phyloP scores from a whole-genome alignment of 345 rosid species.

The Heritiera littoralis region DNA sequence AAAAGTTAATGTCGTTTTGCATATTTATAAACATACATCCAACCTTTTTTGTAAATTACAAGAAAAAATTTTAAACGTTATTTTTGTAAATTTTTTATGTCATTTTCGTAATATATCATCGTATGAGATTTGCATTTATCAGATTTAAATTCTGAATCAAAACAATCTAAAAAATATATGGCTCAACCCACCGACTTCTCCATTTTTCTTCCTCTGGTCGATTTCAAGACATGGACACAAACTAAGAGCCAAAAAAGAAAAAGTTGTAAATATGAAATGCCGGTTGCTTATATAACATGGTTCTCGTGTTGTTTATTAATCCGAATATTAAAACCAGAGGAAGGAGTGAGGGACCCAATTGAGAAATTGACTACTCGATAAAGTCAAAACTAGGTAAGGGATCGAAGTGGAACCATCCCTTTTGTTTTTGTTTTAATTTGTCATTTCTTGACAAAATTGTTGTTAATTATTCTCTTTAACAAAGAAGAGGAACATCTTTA shows the following conservation, averaged over 20 bases:
- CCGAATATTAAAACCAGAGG: neutral
- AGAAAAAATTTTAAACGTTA: too few relatives aligned
- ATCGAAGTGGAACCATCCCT: neutral
- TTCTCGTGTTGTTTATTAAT: constrained; percentile 26
- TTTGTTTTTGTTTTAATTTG: neutral
- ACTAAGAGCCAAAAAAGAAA: neutral
- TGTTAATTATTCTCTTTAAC: neutral
- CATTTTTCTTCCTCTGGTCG: neutral
- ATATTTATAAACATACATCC: too few relatives aligned
- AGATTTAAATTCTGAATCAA: too few relatives aligned
- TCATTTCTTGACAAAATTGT: neutral
- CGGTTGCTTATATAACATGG: constrained; percentile 20
- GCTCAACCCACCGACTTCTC: neutral
- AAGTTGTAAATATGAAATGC: neutral
- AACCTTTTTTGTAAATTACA: too few relatives aligned
- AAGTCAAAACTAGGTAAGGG: neutral
- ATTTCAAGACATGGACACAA: neutral
- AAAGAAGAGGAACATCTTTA: neutral
- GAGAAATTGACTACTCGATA: constrained; percentile 19
- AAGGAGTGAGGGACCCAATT: constrained; percentile 1
- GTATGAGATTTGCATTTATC: too few relatives aligned
- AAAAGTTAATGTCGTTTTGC: too few relatives aligned
- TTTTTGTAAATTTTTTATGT: too few relatives aligned
- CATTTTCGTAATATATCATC: too few relatives aligned
- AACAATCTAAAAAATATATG: too few relatives aligned